A percentile compares a stretch with the other conserved stretches of the same genome.
phyloP scores from a whole-genome alignment of 2,329 filamentous ascomycete genomes.

The Lizonia empirigonia region DNA sequence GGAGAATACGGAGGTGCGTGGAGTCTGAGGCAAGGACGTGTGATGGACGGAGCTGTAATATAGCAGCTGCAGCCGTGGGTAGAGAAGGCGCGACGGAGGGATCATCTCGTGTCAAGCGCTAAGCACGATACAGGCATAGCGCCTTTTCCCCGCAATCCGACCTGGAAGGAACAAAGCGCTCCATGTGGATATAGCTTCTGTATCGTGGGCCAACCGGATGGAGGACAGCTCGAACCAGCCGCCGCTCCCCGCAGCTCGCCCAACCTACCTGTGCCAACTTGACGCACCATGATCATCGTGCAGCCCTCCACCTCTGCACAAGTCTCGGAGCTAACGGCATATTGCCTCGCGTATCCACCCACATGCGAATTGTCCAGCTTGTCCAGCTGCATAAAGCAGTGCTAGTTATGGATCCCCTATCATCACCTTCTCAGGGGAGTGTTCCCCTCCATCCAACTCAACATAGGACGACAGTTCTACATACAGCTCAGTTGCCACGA shows the following conservation, averaged over 20 bases:
- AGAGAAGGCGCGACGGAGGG: slow-evolving; percentile 11
- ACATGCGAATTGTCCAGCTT: slow-evolving; percentile 13
- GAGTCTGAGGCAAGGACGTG: slow-evolving; percentile 14
- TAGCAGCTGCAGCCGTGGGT: slow-evolving; percentile 23
- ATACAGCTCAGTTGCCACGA: slow-evolving; percentile 7
- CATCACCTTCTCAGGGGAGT: not conserved
- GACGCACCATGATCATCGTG: slow-evolving; percentile 30
- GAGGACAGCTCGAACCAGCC: not conserved
- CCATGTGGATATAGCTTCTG: slow-evolving; percentile 23
- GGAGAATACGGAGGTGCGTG: slow-evolving; percentile 13
- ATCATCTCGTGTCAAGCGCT: slow-evolving; percentile 5
- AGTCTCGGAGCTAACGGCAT: slow-evolving; percentile 22
- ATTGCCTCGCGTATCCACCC: slow-evolving; percentile 16
- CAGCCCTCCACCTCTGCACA: slow-evolving; percentile 23
- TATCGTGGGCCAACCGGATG: slow-evolving; percentile 10
- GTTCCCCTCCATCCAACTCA: not conserved
- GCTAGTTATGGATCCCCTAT: slow-evolving; percentile 7
- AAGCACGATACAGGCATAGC: slow-evolving; percentile 23
- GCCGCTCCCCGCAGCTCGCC: slow-evolving; percentile 27
- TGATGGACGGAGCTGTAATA: slow-evolving; percentile 34
- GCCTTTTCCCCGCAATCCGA: slow-evolving; percentile 43
- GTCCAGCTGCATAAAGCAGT: slow-evolving; percentile 13
- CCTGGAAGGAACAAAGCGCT: slow-evolving; percentile 32
- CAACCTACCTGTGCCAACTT: slow-evolving; percentile 27
- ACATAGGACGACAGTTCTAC: not conserved